Conservation (phyloP, 176 grass and related monocot species). For the Ensete ventricosum region DNA sequence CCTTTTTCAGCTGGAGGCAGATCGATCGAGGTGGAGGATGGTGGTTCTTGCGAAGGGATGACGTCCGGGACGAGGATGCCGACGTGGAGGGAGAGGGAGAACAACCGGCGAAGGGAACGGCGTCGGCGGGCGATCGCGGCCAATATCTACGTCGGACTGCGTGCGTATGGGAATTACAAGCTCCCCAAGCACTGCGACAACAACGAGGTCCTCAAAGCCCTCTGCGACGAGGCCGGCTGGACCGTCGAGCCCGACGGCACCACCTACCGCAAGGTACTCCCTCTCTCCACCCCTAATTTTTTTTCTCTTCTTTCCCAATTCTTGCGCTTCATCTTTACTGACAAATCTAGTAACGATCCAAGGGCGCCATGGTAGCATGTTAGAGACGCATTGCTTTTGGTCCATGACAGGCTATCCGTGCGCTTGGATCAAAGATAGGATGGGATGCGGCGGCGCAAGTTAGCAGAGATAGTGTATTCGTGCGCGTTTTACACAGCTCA, state of each 20-base stretch:
- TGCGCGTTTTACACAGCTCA: background rate
- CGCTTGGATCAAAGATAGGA: background rate
- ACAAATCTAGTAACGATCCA: background rate
- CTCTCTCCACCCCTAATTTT: background rate
- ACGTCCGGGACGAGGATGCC: constrained; percentile 54
- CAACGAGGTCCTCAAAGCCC: constrained; percentile 74
- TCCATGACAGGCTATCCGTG: background rate
- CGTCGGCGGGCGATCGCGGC: constrained; percentile 84
- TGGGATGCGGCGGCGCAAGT: background rate
- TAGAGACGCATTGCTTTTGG: background rate
- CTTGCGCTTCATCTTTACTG: background rate
- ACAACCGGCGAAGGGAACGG: constrained; percentile 73
- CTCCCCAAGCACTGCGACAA: constrained; percentile 86
- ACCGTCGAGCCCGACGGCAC: constrained; percentile 72
- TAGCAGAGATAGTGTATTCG: background rate
- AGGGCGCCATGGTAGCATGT: background rate
- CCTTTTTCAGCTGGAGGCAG: background rate
- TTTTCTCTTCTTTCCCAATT: background rate
- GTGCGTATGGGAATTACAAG: constrained; percentile 66
- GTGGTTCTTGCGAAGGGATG: background rate
- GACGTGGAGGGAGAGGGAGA: constrained; percentile 73
- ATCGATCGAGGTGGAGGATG: constrained; percentile 14
- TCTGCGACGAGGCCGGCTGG: constrained; percentile 79
- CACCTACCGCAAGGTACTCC: constrained; percentile 66
- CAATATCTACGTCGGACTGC: constrained; percentile 85